Evolutionary conservation across 768 basidiomycete genomes (phyloP).

Genomic region (Leccinum barrowsii): DNA sequence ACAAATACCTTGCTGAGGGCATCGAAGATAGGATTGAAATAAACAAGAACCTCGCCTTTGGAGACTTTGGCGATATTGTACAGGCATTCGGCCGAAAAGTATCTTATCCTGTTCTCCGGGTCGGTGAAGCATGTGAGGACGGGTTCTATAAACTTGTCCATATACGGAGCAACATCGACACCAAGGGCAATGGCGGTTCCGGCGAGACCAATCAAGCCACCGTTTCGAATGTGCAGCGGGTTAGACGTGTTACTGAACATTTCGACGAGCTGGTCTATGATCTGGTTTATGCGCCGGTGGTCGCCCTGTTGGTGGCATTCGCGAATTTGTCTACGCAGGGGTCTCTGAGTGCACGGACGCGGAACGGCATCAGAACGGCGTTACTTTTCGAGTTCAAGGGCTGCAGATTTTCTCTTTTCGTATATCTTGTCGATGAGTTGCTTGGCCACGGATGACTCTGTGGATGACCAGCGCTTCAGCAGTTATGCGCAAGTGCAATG

Average conservation of each 20-base stretch:
- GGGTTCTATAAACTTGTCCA: slow-evolving; percentile 88
- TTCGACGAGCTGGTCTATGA: slow-evolving; percentile 91
- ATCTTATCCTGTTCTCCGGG: slow-evolving; percentile 90
- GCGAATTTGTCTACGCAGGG: slow-evolving; percentile 65
- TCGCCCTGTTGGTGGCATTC: slow-evolving; percentile 84
- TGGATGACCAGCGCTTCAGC: neutral
- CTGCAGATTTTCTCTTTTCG: slow-evolving; percentile 94
- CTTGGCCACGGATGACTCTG: slow-evolving; percentile 72
- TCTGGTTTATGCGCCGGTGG: slow-evolving; percentile 73
- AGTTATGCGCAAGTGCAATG: neutral
- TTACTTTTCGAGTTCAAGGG: slow-evolving; percentile 93
- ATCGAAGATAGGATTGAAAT: slow-evolving; percentile 98
- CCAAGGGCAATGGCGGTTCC: slow-evolving; percentile 97
- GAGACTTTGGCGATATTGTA: slow-evolving; percentile 99
- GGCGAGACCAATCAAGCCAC: slow-evolving; percentile 93
- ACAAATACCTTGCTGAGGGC: slow-evolving; percentile 85
- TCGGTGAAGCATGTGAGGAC: slow-evolving; percentile 91
- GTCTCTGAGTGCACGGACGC: slow-evolving; percentile 10
- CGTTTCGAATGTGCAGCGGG: slow-evolving; percentile 86
- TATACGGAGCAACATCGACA: slow-evolving; percentile 89
- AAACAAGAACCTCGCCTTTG: slow-evolving; percentile 93
- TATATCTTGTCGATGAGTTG: slow-evolving; percentile 92
- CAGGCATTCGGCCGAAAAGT: slow-evolving; percentile 96
- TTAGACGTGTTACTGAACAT: slow-evolving; percentile 86
- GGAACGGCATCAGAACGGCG: neutral